A percentile compares a stretch with the other conserved stretches of the same genome.
phyloP scores from a whole-genome alignment of 129 eudicot genomes.

The Oenanthe sinensis region DNA sequence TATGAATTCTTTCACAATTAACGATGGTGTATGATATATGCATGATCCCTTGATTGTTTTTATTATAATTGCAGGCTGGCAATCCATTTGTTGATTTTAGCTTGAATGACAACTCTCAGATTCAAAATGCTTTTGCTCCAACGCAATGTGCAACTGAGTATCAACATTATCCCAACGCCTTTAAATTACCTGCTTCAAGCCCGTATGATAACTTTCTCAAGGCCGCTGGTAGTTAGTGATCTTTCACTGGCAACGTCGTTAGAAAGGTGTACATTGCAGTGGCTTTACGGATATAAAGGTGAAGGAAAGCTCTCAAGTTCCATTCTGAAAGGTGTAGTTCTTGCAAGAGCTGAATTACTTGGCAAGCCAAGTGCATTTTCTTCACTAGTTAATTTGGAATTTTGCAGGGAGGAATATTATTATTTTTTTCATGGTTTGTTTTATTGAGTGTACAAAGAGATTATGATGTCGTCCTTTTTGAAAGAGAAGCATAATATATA shows the following conservation, averaged over 20 bases:
- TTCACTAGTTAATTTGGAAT: not conserved
- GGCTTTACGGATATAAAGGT: not conserved
- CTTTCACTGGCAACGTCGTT: not conserved
- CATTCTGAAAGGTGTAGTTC: not conserved
- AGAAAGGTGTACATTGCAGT: not conserved
- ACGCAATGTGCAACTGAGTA: conserved; percentile 29
- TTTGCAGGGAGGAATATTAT: not conserved
- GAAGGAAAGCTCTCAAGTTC: conserved; percentile 1
- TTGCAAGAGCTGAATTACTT: not conserved
- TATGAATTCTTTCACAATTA: too few relatives aligned
- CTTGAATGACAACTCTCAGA: not conserved
- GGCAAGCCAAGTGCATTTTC: conserved; percentile 1
- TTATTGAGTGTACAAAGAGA: not conserved
- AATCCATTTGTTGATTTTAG: conserved; percentile 19
- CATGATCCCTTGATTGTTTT: not conserved
- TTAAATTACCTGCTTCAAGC: conserved; percentile 56
- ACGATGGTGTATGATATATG: not conserved
- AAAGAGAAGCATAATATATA: not conserved
- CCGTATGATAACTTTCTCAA: conserved; percentile 75
- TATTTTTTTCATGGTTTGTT: not conserved
- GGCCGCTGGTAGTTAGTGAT: conserved; percentile 42
- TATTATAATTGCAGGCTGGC: conserved; percentile 19
- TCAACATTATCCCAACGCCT: conserved; percentile 26
- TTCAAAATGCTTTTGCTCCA: conserved; percentile 7
- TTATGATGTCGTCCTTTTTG: not conserved